These are phyloP conservation scores for Exserohilum turcica DNA, from an alignment of 2,329 filamentous ascomycete species.

Conservation along the genomic window DNA sequence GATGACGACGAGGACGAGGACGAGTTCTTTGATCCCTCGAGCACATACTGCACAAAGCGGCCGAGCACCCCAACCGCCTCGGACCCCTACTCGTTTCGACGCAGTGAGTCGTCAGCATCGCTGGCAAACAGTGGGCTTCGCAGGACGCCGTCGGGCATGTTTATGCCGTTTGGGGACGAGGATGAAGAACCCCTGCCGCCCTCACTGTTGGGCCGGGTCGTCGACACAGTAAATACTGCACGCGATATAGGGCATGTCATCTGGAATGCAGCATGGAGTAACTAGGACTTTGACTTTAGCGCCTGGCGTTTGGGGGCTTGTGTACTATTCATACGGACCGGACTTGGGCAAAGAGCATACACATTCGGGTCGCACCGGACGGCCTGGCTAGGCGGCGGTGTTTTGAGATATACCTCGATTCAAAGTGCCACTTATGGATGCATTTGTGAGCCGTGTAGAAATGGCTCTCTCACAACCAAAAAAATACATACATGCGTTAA, in stretches of 20 bases:
- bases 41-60: conserved; percentile 43
- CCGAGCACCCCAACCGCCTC: conserved; percentile 45
- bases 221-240: conserved; percentile 75
- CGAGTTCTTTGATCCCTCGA: conserved; percentile 52
- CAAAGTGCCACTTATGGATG: conserved; percentile 21
- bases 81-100: conserved; percentile 26
- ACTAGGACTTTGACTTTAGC: conserved; percentile 39
- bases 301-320: conserved; percentile 31
- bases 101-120: conserved; percentile 21
- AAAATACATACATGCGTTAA: conserved; percentile 31
- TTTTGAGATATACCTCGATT: conserved; percentile 18
- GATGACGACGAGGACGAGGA: conserved; percentile 56
- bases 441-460: conserved; percentile 21
- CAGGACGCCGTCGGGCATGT: conserved; percentile 84
- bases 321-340: conserved; percentile 26
- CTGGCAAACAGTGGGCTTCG: conserved; percentile 63
- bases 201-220: conserved; percentile 76
- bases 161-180: conserved; percentile 83
- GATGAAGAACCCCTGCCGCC: conserved; percentile 62
- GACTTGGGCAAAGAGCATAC: conserved; percentile 24
- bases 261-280: conserved; percentile 69
- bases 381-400: conserved; percentile 25
- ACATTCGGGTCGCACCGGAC: conserved; percentile 15
- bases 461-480: conserved; percentile 16
- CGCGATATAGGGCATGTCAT: conserved; percentile 69